Conservation (phyloP, 2,329 filamentous ascomycete genomes). For the Aureobasidium lini region DNA sequence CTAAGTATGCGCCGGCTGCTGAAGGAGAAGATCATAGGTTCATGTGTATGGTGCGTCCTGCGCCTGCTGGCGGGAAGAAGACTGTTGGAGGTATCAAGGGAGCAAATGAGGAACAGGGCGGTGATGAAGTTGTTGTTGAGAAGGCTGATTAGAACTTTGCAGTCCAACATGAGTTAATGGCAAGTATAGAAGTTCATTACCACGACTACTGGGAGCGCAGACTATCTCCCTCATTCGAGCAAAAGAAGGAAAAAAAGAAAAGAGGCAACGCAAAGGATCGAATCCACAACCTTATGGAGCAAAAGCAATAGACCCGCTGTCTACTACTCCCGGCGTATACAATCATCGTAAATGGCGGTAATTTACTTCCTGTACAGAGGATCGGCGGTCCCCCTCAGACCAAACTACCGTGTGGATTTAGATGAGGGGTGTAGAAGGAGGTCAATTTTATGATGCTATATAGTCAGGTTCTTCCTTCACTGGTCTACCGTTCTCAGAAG, state of each 20-base stretch:
- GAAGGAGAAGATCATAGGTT: conserved; percentile 14
- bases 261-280: background rate
- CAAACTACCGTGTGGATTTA: background rate
- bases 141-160: background rate
- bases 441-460: background rate
- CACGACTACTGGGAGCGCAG: no score
- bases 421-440: background rate
- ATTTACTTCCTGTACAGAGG: background rate
- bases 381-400: background rate
- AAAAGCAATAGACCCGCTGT: background rate
- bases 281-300: background rate
- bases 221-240: background rate
- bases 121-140: background rate
- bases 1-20: background rate
- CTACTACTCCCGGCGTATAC: background rate
- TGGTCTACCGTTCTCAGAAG: no score
- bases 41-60: conserved; percentile 4
- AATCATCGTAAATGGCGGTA: background rate
- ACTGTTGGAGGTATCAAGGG: no score
- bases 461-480: background rate
- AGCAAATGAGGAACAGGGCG: background rate
- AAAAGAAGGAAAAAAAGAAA: background rate
- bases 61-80: background rate
- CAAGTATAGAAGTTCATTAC: no score
- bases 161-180: no score